Base-by-base conservation (phyloP, 2,329 filamentous ascomycete species). In the Huntiella moniliformis region DNA sequence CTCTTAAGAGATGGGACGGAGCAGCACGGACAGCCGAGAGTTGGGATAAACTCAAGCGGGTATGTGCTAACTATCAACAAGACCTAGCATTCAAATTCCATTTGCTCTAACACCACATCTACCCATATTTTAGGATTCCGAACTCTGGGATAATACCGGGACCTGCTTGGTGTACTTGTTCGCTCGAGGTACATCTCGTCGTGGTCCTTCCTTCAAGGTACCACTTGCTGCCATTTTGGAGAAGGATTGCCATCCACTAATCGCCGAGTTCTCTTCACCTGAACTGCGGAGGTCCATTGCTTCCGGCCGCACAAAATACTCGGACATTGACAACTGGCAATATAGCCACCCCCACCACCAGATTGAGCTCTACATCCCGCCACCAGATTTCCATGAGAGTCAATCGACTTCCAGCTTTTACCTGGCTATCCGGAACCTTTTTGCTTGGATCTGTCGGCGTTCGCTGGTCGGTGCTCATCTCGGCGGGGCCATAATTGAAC, bases 81-180 rank as follows among this genome's bases (percentile, higher is more conserved):
- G 16, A 15, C 42, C 10, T 13, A 43, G n/a, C 15, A 13, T 4
- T 38, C 33, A 44, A 11, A 28, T n/a, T 44, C 36, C 8, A 8
- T 22, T 38, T 16, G 49, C 52, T 10, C n/a, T 39, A n/a, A 51
- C 17, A 7, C 31, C 35, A 33, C 16, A 28, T 13, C 8, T 38
- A n/a, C 38, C 5, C 2, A 18, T 37, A 38, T 28, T 28, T 18
- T 33, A 86, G 81, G 82, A 87, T 53, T 65, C 71, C 2, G 81
- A 85, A 52, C 64, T 88, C 2, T 87, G 77, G 77, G 67, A 69
- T 50, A 64, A 68, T 8, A 61, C 76, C 51, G 81, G 77, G 11
- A 74, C 85, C 55, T 86, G 81, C 54, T 65, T 75, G 12, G 67
- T 87, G 1, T 69, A 86, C 58, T 64, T 87, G 0, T 77, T 82